These are phyloP conservation scores for Coniochaeta sp. DNA, from an alignment of 2,329 filamentous ascomycete species.

Conservation along the genomic window DNA sequence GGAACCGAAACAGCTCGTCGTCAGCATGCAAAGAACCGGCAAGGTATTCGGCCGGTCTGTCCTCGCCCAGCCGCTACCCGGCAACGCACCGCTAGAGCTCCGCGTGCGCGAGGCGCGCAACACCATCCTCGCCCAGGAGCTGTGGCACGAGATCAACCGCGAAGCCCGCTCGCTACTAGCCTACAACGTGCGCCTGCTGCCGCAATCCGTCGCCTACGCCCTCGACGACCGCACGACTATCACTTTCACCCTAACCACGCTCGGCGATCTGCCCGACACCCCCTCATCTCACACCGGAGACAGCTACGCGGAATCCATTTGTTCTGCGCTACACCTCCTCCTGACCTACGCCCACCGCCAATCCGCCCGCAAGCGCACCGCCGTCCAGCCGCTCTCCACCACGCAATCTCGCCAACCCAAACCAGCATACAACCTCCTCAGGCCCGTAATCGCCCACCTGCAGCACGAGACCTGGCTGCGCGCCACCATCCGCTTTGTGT, in stretches of 20 bases:
- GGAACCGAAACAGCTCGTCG: slow-evolving; percentile 55
- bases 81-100: slow-evolving; percentile 55
- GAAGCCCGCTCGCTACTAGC: slow-evolving; percentile 70
- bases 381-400: slow-evolving; percentile 35
- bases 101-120: slow-evolving; percentile 70
- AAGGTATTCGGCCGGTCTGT: slow-evolving; percentile 49
- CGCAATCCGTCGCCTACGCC: slow-evolving; percentile 48
- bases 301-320: slow-evolving; percentile 56
- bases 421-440: slow-evolving; percentile 41
- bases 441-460: slow-evolving; percentile 42
- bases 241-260: slow-evolving; percentile 58
- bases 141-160: slow-evolving; percentile 82
- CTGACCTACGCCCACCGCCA: slow-evolving; percentile 73
- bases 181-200: slow-evolving; percentile 60
- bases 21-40: slow-evolving; percentile 55
- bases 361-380: slow-evolving; percentile 62
- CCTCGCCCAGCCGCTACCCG: slow-evolving; percentile 43
- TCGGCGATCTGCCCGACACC: slow-evolving; percentile 34
- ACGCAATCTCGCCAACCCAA: slow-evolving; percentile 24
- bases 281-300: slow-evolving; percentile 29
- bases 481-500: slow-evolving; percentile 32
- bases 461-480: slow-evolving; percentile 34
- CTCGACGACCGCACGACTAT: slow-evolving; percentile 49
- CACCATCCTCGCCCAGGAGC: slow-evolving; percentile 74
- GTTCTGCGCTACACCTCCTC: slow-evolving; percentile 64